Evolutionary conservation across 352 stramenopile genomes (phyloP).

Genomic region (Saprolegnia parasitica): DNA sequence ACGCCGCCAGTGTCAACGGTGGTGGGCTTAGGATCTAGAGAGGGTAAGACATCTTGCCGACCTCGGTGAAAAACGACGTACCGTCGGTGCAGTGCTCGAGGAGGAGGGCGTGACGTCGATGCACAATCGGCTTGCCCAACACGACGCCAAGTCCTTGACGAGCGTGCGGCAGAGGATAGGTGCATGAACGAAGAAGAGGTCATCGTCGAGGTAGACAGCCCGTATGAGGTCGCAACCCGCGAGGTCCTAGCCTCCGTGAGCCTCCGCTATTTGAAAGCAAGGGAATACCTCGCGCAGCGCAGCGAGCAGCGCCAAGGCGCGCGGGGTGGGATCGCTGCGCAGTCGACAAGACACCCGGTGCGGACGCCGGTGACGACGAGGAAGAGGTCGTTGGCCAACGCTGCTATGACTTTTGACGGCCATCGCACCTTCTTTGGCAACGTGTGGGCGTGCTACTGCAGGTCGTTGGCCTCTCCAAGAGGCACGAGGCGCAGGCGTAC

Average conservation of each 20-base stretch:
- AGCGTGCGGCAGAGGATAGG: background rate
- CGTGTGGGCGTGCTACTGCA: background rate
- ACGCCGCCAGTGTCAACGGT: background rate
- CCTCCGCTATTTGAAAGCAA: background rate
- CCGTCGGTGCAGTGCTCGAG: background rate
- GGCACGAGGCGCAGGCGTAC: background rate
- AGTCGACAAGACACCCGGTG: slow-evolving; percentile 9
- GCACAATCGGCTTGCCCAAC: background rate
- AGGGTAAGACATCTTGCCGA: too few relatives aligned
- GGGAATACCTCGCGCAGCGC: background rate
- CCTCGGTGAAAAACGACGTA: too few relatives aligned
- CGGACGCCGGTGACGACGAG: slow-evolving; percentile 13
- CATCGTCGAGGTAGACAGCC: background rate
- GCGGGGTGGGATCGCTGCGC: background rate
- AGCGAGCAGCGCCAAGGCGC: background rate
- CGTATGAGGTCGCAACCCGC: background rate
- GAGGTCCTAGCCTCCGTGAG: background rate
- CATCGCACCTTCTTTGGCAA: background rate
- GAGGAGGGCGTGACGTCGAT: slow-evolving; percentile 1
- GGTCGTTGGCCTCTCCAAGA: background rate
- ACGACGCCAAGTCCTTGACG: background rate
- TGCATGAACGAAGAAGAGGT: slow-evolving; percentile 21
- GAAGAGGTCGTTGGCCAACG: slow-evolving; percentile 12
- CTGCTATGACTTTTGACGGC: background rate
- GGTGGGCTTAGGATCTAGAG: background rate